A percentile compares a stretch with the other conserved stretches of the same genome.
phyloP scores from a whole-genome alignment of 306 rosid genomes.

The Rosa lucieae region DNA sequence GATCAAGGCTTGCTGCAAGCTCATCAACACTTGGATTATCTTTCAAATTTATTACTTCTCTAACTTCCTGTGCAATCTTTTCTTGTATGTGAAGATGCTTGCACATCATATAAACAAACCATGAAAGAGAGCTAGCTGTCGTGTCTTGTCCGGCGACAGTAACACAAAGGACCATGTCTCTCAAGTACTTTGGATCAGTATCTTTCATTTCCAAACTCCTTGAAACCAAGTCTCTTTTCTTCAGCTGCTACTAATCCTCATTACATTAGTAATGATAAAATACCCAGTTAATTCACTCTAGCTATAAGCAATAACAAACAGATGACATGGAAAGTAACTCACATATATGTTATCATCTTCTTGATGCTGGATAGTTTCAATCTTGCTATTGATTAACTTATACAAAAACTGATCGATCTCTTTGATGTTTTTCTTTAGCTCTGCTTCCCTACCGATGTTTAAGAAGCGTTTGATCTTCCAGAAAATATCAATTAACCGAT shows the following conservation, averaged over 20 bases:
- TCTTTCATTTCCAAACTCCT: constrained; percentile 41
- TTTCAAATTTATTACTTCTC: not conserved
- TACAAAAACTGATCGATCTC: constrained; percentile 10
- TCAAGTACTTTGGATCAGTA: constrained; percentile 37
- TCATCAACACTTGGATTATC: not conserved
- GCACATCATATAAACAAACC: constrained; percentile 57
- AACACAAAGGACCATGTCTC: constrained; percentile 45
- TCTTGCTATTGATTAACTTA: constrained; percentile 18
- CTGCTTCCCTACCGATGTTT: constrained; percentile 27
- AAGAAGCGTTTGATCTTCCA: constrained; percentile 26
- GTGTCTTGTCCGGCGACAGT: constrained; percentile 61
- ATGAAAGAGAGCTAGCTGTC: constrained; percentile 45
- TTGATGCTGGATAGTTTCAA: not conserved
- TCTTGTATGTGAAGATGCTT: constrained; percentile 54
- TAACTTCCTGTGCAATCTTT: constrained; percentile 40
- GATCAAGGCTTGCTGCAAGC: not conserved
- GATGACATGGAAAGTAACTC: not conserved
- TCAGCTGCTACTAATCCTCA: constrained; percentile 16
- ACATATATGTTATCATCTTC: constrained; percentile 11
- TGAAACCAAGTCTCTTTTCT: constrained; percentile 47
- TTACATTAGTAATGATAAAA: not conserved
- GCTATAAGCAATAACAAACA: not conserved
- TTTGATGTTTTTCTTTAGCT: constrained; percentile 9
- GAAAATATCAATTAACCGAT: not conserved
- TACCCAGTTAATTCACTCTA: not conserved